Conservation (phyloP, 345 rosid genomes). For the Lepidium didymum region DNA sequence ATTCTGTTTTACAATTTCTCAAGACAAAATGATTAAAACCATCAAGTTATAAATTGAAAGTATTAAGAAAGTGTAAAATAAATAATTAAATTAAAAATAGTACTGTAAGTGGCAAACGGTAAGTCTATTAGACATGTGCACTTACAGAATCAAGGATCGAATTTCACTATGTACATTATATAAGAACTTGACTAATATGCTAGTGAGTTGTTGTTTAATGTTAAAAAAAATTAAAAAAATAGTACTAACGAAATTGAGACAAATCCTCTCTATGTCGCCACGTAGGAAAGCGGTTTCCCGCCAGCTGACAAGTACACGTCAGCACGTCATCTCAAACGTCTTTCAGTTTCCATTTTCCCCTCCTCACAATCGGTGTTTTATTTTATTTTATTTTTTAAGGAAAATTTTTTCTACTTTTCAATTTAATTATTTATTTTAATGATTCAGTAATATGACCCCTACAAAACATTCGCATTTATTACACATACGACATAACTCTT, state of each 20-base stretch:
- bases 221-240: too few relatives aligned
- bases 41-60: neutral
- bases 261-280: conserved; percentile 26
- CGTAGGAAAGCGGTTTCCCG: conserved; percentile 37
- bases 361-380: neutral
- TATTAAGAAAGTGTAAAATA: neutral
- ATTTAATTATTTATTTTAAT: neutral
- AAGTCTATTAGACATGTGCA: too few relatives aligned
- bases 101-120: too few relatives aligned
- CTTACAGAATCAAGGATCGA: too few relatives aligned
- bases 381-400: neutral
- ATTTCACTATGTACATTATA: too few relatives aligned
- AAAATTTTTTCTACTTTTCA: neutral
- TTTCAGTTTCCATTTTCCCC: conserved; percentile 18
- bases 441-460: neutral
- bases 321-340: conserved; percentile 29
- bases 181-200: too few relatives aligned
- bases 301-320: conserved; percentile 33
- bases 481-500: neutral
- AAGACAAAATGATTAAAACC: neutral
- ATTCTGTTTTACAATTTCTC: neutral
- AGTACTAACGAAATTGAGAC: conserved; percentile 17
- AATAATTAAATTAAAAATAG: neutral
- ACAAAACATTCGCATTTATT: neutral
- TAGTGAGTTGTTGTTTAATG: too few relatives aligned